Evolutionary conservation across 768 basidiomycete genomes (phyloP).

Genomic region (Leccinellum luteum): DNA sequence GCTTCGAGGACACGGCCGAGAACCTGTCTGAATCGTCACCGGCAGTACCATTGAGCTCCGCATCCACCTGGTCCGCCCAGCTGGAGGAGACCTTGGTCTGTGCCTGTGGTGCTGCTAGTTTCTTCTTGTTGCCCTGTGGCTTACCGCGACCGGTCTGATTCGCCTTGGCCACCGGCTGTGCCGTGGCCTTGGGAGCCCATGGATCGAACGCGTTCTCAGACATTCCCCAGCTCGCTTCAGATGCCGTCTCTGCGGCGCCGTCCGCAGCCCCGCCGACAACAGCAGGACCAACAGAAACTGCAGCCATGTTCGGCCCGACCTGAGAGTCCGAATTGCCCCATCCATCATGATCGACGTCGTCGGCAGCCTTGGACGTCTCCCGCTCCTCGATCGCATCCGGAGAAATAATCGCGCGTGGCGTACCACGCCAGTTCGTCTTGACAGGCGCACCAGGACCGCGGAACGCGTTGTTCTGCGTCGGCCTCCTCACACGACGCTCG

Average conservation of each 20-base stretch:
- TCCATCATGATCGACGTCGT: constrained; percentile 7
- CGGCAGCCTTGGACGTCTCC: constrained; percentile 12
- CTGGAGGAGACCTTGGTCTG: constrained; percentile 3
- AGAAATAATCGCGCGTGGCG: constrained; percentile 27
- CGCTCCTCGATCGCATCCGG: constrained; percentile 24
- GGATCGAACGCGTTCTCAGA: constrained; percentile 23
- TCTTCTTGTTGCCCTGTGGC: constrained; percentile 9
- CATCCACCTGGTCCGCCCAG: constrained; percentile 32
- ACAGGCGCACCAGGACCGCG: constrained; percentile 31
- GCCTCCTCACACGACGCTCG: background rate
- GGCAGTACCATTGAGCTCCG: constrained; percentile 8
- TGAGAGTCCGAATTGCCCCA: constrained; percentile 24
- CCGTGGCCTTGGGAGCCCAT: constrained; percentile 8
- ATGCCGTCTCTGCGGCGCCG: constrained; percentile 9
- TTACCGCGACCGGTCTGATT: background rate
- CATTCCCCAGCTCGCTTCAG: constrained; percentile 21
- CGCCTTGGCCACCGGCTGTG: constrained; percentile 6
- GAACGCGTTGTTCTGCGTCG: constrained; percentile 18
- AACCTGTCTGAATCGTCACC: background rate
- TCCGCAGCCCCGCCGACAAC: background rate
- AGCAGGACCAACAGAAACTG: background rate
- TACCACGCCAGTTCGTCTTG: constrained; percentile 31
- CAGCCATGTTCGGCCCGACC: constrained; percentile 3
- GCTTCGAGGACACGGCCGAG: constrained; percentile 12
- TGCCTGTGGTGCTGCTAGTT: background rate